Evolutionary conservation across 129 eudicot genomes (phyloP), one percentile per base, ranked within the genome.

Genomic region (Lactuca sativa): DNA sequence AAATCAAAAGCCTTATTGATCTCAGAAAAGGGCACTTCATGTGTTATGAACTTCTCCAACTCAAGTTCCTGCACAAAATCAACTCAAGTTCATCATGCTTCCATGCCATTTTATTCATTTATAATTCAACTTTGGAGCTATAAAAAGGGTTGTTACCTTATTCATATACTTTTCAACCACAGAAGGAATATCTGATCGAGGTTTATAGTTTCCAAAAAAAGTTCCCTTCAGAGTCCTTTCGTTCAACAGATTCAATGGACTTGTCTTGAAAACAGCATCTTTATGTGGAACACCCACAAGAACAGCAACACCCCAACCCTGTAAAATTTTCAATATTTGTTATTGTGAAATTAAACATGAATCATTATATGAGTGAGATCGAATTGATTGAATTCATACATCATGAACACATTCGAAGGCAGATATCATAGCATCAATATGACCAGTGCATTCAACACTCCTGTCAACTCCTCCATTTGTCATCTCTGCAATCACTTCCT

Each of bases 271-370:
- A 4, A 71, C 86, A 1, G 81, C 90, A 56, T 81, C 95, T 81
- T 91, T 91, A 53, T 91, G 82, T 16, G 95, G 95, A 49, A 91
- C 95, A 12, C 97, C 95, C 56, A 90, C 97, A 53, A 90, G 91
- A 51, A 90, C 97, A 48, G 91, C 95, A 62, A 87, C 97, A 15
- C 92, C 97, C 97, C 95, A 91, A 12, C 97, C 95, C 97, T 91
- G 58, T 25, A 14, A 14, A 49, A 0, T 12, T 25, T 88, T 85
- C 15, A 12, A 3, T 47, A 12, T 6, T 43, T 43, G 49, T 43
- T 43, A 43, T 43, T 43, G 15, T 47, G n/a, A 12, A 47, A 6
- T 47, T 47, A 47, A 47, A 14, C 52, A 47, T 47, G 3, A 47
- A 8, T 25, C 30, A 7, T 4, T 38, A 17, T 25, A 25, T 25